phyloP scores from a whole-genome alignment of 257 asterid genomes.

The Rhazya stricta region DNA sequence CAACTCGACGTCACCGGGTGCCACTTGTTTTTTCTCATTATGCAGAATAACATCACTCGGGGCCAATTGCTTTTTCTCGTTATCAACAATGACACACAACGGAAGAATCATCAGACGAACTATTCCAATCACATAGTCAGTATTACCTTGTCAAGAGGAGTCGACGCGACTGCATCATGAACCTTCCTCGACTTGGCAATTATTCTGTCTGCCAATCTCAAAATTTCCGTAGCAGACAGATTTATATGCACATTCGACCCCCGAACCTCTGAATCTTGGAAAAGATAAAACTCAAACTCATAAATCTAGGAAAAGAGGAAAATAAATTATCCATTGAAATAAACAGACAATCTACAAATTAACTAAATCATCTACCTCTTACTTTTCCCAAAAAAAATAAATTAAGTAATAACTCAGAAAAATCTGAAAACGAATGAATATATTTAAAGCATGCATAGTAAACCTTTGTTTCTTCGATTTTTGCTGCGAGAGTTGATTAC shows the following conservation, averaged over 20 bases:
- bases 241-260: constrained; percentile 57
- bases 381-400: not conserved
- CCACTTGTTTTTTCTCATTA: not conserved
- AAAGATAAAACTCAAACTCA: not conserved
- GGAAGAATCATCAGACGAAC: not conserved
- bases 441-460: not conserved
- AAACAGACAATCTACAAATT: not conserved
- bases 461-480: constrained; percentile 67
- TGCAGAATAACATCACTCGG: too few relatives aligned
- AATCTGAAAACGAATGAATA: too few relatives aligned
- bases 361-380: not conserved
- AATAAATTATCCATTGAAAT: not conserved
- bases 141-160: constrained; percentile 76
- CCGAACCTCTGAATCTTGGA: constrained; percentile 41
- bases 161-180: constrained; percentile 78
- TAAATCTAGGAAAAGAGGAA: not conserved
- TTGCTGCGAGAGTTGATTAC: constrained; percentile 49
- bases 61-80: not conserved
- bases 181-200: constrained; percentile 66
- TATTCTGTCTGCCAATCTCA: constrained; percentile 64
- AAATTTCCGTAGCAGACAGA: constrained; percentile 68
- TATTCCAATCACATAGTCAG: not conserved
- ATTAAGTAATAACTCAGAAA: not conserved
- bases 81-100: not conserved
- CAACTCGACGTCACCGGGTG: not conserved